Percentiles rank a stretch among this genome's conserved stretches.
phyloP scores from a whole-genome alignment of 2,329 filamentous ascomycete species.

The Scleromitrula shiraiana region DNA sequence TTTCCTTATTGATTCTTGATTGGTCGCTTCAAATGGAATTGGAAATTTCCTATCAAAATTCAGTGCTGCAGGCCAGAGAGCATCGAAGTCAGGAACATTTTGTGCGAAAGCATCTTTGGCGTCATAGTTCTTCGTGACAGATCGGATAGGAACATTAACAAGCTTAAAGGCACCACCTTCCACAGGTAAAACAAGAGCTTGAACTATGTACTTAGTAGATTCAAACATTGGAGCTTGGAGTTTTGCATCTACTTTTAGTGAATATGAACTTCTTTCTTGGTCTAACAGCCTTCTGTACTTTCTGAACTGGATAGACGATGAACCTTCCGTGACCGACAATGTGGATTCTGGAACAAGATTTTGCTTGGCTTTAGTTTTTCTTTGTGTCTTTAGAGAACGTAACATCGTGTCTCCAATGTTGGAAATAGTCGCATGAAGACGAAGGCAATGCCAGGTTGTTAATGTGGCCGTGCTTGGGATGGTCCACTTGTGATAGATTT shows the following conservation, averaged over 20 bases:
- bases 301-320: neutral
- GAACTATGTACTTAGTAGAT: neutral
- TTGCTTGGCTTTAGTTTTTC: neutral
- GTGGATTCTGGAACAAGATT: slow-evolving; percentile 3
- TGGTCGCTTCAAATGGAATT: neutral
- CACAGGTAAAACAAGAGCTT: neutral
- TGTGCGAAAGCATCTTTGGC: neutral
- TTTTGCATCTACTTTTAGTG: neutral
- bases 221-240: neutral
- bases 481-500: slow-evolving; percentile 6
- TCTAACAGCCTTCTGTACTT: neutral
- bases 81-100: slow-evolving; percentile 2
- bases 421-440: neutral
- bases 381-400: neutral
- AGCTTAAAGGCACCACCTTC: neutral
- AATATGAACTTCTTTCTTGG: neutral
- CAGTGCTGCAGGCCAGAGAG: slow-evolving; percentile 1
- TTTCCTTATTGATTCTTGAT: neutral
- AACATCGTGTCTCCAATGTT: neutral
- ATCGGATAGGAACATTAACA: neutral
- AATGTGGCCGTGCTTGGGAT: neutral
- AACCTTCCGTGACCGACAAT: slow-evolving; percentile 3
- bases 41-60: slow-evolving; percentile 6
- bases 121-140: neutral
- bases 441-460: slow-evolving; percentile 3